Percentiles rank a stretch among this genome's conserved stretches.
phyloP scores from a whole-genome alignment of 306 rosid species.

The Castanea sativa region DNA sequence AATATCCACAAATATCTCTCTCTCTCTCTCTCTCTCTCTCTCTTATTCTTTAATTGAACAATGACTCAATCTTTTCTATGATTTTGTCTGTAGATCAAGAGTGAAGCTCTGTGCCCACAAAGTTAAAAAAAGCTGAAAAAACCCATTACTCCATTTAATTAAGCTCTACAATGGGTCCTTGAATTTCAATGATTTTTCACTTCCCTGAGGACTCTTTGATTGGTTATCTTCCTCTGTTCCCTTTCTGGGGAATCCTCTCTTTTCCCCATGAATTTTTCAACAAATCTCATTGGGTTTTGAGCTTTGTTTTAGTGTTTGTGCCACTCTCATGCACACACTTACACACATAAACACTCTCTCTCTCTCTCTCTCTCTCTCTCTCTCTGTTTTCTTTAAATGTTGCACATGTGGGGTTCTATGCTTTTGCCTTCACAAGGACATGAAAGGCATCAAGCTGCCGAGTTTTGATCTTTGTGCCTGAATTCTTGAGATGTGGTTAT shows the following conservation, averaged over 20 bases:
- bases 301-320: constrained; percentile 49
- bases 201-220: constrained; percentile 25
- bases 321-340: constrained; percentile 1
- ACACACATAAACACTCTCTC: not conserved
- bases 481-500: constrained; percentile 64
- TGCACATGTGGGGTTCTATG: constrained; percentile 69
- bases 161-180: constrained; percentile 17
- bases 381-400: constrained; percentile 28
- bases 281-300: constrained; percentile 72
- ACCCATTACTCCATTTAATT: constrained; percentile 21
- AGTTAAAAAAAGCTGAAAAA: constrained; percentile 27
- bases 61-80: constrained; percentile 41
- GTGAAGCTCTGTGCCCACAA: constrained; percentile 21
- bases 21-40: not conserved
- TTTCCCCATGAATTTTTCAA: constrained; percentile 52
- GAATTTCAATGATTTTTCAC: constrained; percentile 13
- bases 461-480: constrained; percentile 55
- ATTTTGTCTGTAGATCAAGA: constrained; percentile 56
- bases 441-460: constrained; percentile 45
- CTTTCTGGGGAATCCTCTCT: constrained; percentile 42
- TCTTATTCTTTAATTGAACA: constrained; percentile 16
- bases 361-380: not conserved
- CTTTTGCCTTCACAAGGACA: constrained; percentile 56
- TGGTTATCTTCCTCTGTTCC: constrained; percentile 45
- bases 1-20: constrained; percentile 9